Conservation (phyloP, 768 basidiomycete genomes). For the Amyloporia xantha region DNA sequence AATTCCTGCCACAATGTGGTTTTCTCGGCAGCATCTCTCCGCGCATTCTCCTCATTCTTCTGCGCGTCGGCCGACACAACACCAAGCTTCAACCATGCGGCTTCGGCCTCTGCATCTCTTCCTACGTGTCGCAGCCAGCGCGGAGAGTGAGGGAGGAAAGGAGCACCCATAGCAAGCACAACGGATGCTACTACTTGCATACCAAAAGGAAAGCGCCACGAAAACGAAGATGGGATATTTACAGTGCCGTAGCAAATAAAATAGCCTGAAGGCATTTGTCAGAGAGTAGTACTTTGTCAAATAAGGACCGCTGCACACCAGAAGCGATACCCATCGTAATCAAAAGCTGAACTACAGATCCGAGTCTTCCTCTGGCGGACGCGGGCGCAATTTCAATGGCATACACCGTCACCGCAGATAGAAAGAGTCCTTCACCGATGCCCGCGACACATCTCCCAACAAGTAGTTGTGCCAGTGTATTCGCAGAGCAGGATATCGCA, state of each 20-base stretch:
- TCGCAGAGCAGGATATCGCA: constrained; percentile 31
- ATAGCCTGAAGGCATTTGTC: constrained; percentile 21
- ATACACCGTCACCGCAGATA: constrained; percentile 35
- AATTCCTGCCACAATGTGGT: constrained; percentile 10
- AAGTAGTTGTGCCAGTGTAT: constrained; percentile 32
- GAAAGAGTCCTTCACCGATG: constrained; percentile 39
- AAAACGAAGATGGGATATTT: constrained; percentile 22
- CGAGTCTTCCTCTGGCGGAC: constrained; percentile 33
- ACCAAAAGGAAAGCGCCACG: constrained; percentile 34
- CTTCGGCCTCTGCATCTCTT: constrained; percentile 27
- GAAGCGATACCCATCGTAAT: constrained; percentile 37
- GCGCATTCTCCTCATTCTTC: constrained; percentile 23
- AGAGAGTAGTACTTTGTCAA: constrained; percentile 1
- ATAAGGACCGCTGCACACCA: constrained; percentile 22
- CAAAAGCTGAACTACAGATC: constrained; percentile 36
- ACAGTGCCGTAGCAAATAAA: constrained; percentile 35
- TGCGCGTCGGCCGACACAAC: constrained; percentile 21
- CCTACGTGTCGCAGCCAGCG: constrained; percentile 35
- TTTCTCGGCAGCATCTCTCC: constrained; percentile 12
- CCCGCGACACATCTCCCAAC: constrained; percentile 41
- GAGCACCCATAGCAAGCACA: constrained; percentile 24
- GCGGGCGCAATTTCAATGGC: constrained; percentile 37
- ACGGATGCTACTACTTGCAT: constrained; percentile 26
- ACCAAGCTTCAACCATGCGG: constrained; percentile 20
- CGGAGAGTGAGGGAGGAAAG: constrained; percentile 33